Base-by-base conservation (phyloP, 352 stramenopile genomes). In the Phytophthora crassamura region DNA sequence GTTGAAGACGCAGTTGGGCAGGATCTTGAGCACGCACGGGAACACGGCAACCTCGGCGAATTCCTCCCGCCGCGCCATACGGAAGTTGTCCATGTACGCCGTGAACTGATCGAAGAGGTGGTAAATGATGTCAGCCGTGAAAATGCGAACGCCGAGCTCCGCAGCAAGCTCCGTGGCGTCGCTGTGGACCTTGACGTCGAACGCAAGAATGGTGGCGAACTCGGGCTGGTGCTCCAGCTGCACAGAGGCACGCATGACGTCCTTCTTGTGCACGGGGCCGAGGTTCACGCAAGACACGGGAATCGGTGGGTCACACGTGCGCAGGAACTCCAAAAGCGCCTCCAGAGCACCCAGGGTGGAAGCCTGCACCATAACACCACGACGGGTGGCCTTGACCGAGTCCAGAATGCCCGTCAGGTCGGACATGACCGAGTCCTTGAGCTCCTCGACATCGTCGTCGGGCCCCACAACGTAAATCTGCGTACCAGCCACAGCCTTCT, bases 71-170 rank as follows among this genome's bases (percentile, higher is more conserved):
- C 95, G 82, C 42, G 89, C 80, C 72, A 97, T 86, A 50, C 90
- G 95, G 49, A 99, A 96, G 64, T 98, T 90, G 63, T 98, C 94
- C 72, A 99, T 98, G 79, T 99, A 99, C 9, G 89, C 81, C 41
- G 95, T 99, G 77, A 99, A 99, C 72, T 99, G 97, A 78, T 99
- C 97, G 69, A 99, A 99, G 49, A 99, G 82, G 84, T 99, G 97
- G 82, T 99, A 99, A 80, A 99, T 99, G 70, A 99, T 99, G 69
- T 99, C 98, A 30, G 98, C 98, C 15, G 97, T 99, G 83, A 99
- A 99, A 72, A 99, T 99, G 39, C 93, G 84, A 45, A 99, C 97
- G 60, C 95, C 93, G 40, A 98, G 88, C 50, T 99, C 94, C 43
- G 95, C 67, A 7, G 95, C 82, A 56, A 97, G 69, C 73, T 97